A percentile compares a stretch with the other conserved stretches of the same genome.
Conservation (phyloP, 2,329 filamentous ascomycete genomes). For the Colletotrichum caudatum region DNA sequence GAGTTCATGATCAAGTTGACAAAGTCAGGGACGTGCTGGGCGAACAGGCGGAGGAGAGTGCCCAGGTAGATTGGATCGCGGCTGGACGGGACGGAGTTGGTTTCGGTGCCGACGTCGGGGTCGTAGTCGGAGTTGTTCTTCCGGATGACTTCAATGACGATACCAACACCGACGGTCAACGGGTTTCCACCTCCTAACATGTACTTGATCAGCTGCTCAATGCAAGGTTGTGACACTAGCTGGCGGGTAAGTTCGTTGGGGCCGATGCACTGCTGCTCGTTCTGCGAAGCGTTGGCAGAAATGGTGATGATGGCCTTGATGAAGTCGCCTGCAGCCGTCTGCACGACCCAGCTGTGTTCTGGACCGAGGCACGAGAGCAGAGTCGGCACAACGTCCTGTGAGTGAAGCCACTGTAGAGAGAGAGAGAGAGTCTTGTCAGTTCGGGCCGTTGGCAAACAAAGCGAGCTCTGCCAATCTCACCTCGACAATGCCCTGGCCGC, state of each 20-base stretch:
- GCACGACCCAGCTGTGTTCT: constrained; percentile 87
- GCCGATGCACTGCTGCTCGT: constrained; percentile 98
- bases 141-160: constrained; percentile 97
- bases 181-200: constrained; percentile 97
- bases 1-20: constrained; percentile 89
- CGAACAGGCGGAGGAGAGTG: constrained; percentile 88
- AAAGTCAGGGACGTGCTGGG: constrained; percentile 91
- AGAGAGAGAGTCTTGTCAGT: not conserved
- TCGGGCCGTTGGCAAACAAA: not conserved
- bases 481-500: constrained; percentile 92
- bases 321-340: constrained; percentile 97
- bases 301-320: constrained; percentile 99
- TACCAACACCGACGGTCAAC: constrained; percentile 94
- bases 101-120: constrained; percentile 86
- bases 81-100: constrained; percentile 82
- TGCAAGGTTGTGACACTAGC: constrained; percentile 86
- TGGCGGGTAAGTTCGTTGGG: constrained; percentile 97
- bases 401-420: constrained; percentile 82
- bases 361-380: constrained; percentile 89
- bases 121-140: constrained; percentile 99
- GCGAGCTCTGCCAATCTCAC: constrained; percentile 61
- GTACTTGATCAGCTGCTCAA: constrained; percentile 85
- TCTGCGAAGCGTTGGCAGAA: constrained; percentile 96
- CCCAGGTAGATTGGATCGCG: constrained; percentile 97
- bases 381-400: constrained; percentile 86